A percentile compares a stretch with the other conserved stretches of the same genome.
phyloP scores from a whole-genome alignment of 1,139 yeast species.

The Yamadazyma buinensis region DNA sequence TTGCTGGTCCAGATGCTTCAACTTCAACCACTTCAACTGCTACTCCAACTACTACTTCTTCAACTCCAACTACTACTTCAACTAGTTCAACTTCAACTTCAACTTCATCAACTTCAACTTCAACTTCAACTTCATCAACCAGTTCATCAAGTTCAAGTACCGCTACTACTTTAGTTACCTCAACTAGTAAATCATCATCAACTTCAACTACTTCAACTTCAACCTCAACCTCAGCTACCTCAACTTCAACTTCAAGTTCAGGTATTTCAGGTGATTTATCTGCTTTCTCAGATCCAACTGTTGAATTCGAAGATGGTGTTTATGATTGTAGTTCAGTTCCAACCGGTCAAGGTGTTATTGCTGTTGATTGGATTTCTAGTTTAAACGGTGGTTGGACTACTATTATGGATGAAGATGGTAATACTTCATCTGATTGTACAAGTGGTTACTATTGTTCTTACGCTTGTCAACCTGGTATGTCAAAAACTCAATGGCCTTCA shows the following conservation, averaged over 20 bases:
- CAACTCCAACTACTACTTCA: slow-evolving; percentile 2
- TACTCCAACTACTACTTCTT: slow-evolving; percentile 8
- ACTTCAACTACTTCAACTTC: slow-evolving; percentile 16
- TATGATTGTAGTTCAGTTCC: slow-evolving; percentile 79
- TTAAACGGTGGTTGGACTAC: slow-evolving; percentile 86
- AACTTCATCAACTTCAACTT: slow-evolving; percentile 6
- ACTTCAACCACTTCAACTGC: slow-evolving; percentile 1
- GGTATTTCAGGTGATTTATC: slow-evolving; percentile 55
- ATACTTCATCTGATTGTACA: slow-evolving; percentile 63
- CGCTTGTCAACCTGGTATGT: slow-evolving; percentile 95
- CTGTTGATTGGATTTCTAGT: slow-evolving; percentile 73
- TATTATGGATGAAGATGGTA: slow-evolving; percentile 55
- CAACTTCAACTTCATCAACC: slow-evolving; percentile 8
- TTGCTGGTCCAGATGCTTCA: slow-evolving; percentile 13
- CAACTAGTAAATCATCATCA: slow-evolving; percentile 14
- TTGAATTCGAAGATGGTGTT: slow-evolving; percentile 75
- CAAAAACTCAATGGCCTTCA: slow-evolving; percentile 95
- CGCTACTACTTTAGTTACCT: slow-evolving; percentile 15
- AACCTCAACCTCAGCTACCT: slow-evolving; percentile 6
- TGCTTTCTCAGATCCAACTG: slow-evolving; percentile 50
- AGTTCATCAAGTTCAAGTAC: slow-evolving; percentile 4
- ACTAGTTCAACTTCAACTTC: slow-evolving; percentile 8
- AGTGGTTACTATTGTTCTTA: slow-evolving; percentile 95
- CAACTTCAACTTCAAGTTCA: slow-evolving; percentile 22
- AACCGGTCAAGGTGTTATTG: slow-evolving; percentile 84